Percentiles rank a stretch among this genome's conserved stretches.
Conservation (phyloP, 129 eudicot genomes). For the Flaveria trinervia region DNA sequence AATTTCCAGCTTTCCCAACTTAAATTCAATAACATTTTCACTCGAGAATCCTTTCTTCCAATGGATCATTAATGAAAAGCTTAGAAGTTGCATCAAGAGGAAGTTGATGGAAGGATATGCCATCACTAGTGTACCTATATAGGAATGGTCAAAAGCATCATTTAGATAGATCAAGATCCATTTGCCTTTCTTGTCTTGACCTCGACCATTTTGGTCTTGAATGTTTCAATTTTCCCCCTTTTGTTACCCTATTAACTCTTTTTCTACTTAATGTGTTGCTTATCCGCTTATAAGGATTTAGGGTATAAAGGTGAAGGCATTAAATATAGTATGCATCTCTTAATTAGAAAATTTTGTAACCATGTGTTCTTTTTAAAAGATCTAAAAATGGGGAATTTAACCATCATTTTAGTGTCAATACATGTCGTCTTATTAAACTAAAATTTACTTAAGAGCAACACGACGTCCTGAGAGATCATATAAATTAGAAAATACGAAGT, state of each 20-base stretch:
- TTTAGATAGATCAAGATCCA: slow-evolving; percentile 48
- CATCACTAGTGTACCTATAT: too few species aligned
- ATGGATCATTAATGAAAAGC: slow-evolving; percentile 39
- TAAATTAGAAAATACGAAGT: too few species aligned
- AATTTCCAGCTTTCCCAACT: too few species aligned
- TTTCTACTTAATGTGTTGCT: too few species aligned
- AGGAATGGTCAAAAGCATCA: slow-evolving; percentile 68
- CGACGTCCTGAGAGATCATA: too few species aligned
- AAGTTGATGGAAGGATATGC: slow-evolving; percentile 46
- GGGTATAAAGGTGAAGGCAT: slow-evolving; percentile 20
- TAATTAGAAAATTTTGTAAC: slow-evolving; percentile 13
- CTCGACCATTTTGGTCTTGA: slow-evolving; percentile 32
- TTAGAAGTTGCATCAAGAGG: slow-evolving; percentile 39
- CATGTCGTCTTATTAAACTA: too few species aligned
- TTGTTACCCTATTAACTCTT: too few species aligned
- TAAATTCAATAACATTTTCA: background rate
- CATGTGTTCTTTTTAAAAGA: slow-evolving; percentile 23
- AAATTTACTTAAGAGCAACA: too few species aligned
- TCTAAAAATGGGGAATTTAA: background rate
- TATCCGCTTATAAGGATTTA: too few species aligned
- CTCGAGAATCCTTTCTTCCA: background rate
- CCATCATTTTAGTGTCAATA: background rate
- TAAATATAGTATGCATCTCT: slow-evolving; percentile 23
- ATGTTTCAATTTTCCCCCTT: slow-evolving; percentile 24
- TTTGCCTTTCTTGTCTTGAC: slow-evolving; percentile 70